phyloP scores from a whole-genome alignment of 2,329 filamentous ascomycete species.

The Lachnellula hyalina region DNA sequence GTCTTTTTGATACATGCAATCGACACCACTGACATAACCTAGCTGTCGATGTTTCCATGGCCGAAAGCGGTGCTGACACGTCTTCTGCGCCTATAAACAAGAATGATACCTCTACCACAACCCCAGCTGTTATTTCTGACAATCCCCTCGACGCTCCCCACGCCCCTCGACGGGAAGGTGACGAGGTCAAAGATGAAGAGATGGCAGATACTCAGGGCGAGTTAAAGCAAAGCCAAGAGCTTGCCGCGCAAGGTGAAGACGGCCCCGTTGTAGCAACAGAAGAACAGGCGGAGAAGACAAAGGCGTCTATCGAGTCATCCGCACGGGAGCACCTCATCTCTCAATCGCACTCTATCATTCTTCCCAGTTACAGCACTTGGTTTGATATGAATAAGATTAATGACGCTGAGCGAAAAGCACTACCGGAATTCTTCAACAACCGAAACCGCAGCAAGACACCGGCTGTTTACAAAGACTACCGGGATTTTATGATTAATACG shows the following conservation, averaged over 20 bases:
- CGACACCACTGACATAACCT: constrained; percentile 4
- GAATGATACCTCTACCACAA: constrained; percentile 46
- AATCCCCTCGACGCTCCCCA: constrained; percentile 66
- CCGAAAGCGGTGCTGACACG: constrained; percentile 37
- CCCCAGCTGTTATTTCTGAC: constrained; percentile 50
- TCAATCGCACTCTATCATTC: constrained; percentile 91
- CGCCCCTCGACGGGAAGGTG: constrained; percentile 57
- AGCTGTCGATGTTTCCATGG: constrained; percentile 57
- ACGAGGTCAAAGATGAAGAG: constrained; percentile 66
- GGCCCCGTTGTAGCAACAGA: constrained; percentile 42
- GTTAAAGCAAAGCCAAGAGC: constrained; percentile 43
- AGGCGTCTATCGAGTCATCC: constrained; percentile 75
- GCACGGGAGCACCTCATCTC: constrained; percentile 88
- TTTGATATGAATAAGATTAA: constrained; percentile 97
- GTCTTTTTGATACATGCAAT: constrained; percentile 13
- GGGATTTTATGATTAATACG: constrained; percentile 99
- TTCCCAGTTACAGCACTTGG: constrained; percentile 97
- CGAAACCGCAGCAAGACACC: constrained; percentile 97
- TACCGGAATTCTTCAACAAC: constrained; percentile 98
- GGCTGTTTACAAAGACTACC: constrained; percentile 96
- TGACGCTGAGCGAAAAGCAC: constrained; percentile 84
- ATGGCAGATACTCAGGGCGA: constrained; percentile 63
- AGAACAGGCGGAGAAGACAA: constrained; percentile 61
- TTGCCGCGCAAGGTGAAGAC: constrained; percentile 31
- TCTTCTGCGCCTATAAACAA: constrained; percentile 47